Conservation (phyloP, 441 rosid species). For the Hura crepitans region DNA sequence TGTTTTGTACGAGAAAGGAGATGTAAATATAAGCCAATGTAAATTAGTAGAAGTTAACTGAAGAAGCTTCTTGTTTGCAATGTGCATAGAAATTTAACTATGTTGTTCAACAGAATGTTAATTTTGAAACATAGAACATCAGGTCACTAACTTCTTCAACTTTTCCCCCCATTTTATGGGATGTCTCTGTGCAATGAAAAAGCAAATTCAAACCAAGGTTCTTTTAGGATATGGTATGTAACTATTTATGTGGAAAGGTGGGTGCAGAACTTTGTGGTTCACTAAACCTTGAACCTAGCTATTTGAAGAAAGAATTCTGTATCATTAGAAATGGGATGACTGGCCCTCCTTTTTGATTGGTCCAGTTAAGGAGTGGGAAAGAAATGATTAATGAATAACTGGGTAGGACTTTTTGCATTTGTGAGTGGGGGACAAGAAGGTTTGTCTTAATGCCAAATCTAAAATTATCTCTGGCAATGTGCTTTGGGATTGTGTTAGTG, state of each 20-base stretch:
- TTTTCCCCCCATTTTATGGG: neutral
- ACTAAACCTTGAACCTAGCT: conserved; percentile 22
- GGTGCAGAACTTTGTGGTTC: conserved; percentile 9
- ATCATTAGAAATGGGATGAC: conserved; percentile 2
- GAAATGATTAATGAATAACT: conserved; percentile 33
- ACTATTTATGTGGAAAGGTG: conserved; percentile 9
- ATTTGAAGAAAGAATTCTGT: conserved; percentile 18
- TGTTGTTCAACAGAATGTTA: conserved; percentile 10
- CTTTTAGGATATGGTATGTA: neutral
- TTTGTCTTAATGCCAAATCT: conserved; percentile 11
- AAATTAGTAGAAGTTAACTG: conserved; percentile 19
- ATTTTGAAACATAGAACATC: conserved; percentile 14
- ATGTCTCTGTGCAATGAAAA: neutral
- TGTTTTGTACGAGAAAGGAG: conserved; percentile 20
- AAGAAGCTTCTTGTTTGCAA: conserved; percentile 20
- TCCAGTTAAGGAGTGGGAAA: conserved; percentile 26
- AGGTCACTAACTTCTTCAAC: neutral
- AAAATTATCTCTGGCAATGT: neutral
- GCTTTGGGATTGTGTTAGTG: conserved; percentile 20
- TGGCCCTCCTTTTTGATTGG: conserved; percentile 21
- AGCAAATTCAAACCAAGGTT: neutral
- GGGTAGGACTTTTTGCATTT: conserved; percentile 21
- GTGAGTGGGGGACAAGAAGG: conserved; percentile 30
- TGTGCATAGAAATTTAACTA: conserved; percentile 8
- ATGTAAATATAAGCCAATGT: conserved; percentile 32